Percentiles rank a stretch among this genome's conserved stretches.
Conservation (phyloP, 345 rosid genomes). For the Orychophragmus violaceus region DNA sequence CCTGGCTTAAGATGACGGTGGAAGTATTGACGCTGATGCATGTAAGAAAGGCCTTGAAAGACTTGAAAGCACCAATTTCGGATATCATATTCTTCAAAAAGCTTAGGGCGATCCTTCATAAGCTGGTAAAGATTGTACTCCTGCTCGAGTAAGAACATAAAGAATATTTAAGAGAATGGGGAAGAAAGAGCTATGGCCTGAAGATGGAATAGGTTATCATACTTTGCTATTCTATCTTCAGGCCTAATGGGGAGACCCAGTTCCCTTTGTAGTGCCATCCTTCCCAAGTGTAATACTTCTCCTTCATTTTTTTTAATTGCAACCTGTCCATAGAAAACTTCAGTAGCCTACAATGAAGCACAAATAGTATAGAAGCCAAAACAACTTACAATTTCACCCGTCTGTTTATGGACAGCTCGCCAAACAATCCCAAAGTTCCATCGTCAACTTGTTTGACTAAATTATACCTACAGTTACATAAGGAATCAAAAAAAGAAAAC, state of each 20-base stretch:
- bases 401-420: conserved; percentile 67
- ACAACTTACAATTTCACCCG: conserved; percentile 86
- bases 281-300: conserved; percentile 86
- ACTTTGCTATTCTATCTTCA: too few species aligned
- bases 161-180: neutral
- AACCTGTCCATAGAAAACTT: conserved; percentile 44
- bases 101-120: conserved; percentile 69
- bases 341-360: neutral
- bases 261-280: too few species aligned
- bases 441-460: conserved; percentile 85
- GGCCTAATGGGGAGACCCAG: too few species aligned
- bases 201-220: too few species aligned
- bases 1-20: conserved; percentile 99
- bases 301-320: conserved; percentile 96
- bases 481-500: neutral
- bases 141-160: conserved; percentile 31
- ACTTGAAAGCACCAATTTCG: too few species aligned
- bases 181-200: neutral
- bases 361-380: neutral
- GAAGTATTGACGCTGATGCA: conserved; percentile 89
- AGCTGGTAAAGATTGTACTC: conserved; percentile 90
- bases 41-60: too few species aligned
- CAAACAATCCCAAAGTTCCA: conserved; percentile 95
- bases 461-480: conserved; percentile 54
- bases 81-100: conserved; percentile 67